Evolutionary conservation across 345 rosid genomes (phyloP), one percentile per base, ranked within the genome.

Genomic region (Pseudoturritis turrita): DNA sequence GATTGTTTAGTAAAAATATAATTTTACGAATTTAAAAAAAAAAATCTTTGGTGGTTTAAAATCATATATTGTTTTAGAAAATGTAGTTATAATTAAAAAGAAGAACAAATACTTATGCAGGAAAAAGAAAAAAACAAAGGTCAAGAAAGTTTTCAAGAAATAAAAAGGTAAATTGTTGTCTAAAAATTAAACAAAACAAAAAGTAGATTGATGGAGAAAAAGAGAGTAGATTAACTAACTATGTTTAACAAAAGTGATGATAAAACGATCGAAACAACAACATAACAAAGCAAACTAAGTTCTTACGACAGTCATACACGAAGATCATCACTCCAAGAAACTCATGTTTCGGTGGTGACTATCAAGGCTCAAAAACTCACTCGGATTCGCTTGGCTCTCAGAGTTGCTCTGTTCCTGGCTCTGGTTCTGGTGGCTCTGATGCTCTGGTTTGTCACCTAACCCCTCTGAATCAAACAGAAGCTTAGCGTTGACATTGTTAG

Each of bases 331-430:
- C 75, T 76, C 79, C 41, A 76, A 57, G 75, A 70, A 76, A 76
- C 75, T 76, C 79, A 76, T 62, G 79, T 76, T 76, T 54, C 73
- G 77, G 22, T 70, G 79, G 33, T 71, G 80, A 57, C 86, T 82
- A 62, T 91, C 97, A 76, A 91, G 81, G 86, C 89, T 85, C 83
- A 94, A 80, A 88, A 86, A 88, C 74, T 86, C 91, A 26, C 88
- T 83, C 2, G 85, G 83, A 62, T 90, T 86, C 10, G 85, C 63
- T 10, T 76, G 59, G 26, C 74, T 73, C 54, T 89, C 95, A 6
- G 88, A 23, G 59, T 82, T 85, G 57, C 79, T 76, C 66, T 76
- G 79, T 55, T 76, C 75, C 37, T 70, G 79, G 41, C 51, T 75
- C 25, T 61, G 73, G 59, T 67, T 68, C 29, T 74, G 78, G 50